Base-by-base conservation (phyloP, 208 protist species). In the Balamuthia mandrillaris region DNA sequence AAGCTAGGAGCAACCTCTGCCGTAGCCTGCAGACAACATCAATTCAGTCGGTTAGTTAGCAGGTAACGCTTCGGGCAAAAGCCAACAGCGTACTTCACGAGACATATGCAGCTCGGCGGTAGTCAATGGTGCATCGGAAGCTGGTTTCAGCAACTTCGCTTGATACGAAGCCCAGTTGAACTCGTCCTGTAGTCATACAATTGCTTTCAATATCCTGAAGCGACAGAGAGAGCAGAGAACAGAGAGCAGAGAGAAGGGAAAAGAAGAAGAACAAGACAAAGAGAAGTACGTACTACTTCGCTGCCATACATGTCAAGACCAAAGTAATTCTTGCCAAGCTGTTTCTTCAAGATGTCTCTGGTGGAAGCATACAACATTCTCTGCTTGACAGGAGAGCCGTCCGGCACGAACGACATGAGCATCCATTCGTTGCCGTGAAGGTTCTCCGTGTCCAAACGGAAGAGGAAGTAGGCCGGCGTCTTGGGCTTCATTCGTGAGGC, bases 261-360 rank as follows among this genome's bases (percentile, higher is more conserved):
- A 4, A 10, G 56, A 1, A 31, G 1, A 63, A 1, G 21, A 63
- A 4, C 18, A 18, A 18, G 47, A n/a, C 12, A 31, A 3, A 31
- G 56, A 1, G 56, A 2, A 1, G 1, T 31, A 27, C 61, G 37
- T 70, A 70, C 61, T 14, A 39, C 37, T 10, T 33, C 61, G n/a
- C 37, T 49, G 61, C 61, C 61, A 44, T 70, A 70, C 37, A 70
- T 49, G 61, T 70, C 61, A 27, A 49, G 47, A 27, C 37, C 61
- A 31, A 70, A 70, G 61, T 70, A 70, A 39, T 70, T 70, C 33
- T 70, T 70, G 61, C 61, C 61, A 16, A 70, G 61, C 61, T 70
- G 61, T 2, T 39, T 33, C 61, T 70, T 70, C n/a, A 70, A 27
- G 61, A 31, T 49, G n/a, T 70, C 61, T 27, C 61, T 42, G 31